Conservation (phyloP, 2,329 filamentous ascomycete species). For the Cercospora sp. region DNA sequence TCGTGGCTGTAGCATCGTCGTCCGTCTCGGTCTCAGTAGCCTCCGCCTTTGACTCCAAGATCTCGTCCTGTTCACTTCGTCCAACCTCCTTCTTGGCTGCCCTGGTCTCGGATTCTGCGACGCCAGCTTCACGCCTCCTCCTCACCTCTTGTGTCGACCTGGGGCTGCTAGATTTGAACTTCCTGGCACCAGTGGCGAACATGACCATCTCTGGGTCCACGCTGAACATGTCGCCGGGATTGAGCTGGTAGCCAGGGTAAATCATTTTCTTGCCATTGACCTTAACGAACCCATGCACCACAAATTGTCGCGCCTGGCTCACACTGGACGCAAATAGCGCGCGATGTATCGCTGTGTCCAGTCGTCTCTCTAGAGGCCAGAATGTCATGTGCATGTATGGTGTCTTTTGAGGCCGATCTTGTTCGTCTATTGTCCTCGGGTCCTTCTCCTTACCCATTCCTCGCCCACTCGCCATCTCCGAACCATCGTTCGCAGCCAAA, state of each 20-base stretch:
- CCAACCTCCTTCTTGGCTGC: conserved; percentile 24
- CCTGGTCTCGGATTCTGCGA: conserved; percentile 26
- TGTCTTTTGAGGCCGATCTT: conserved; percentile 52
- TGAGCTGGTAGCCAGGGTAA: conserved; percentile 88
- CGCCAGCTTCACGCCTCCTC: conserved; percentile 24
- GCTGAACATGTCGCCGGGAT: conserved; percentile 97
- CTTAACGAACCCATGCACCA: conserved; percentile 87
- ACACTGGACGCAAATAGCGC: conserved; percentile 92
- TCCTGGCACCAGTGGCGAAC: conserved; percentile 74
- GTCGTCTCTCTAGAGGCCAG: conserved; percentile 81
- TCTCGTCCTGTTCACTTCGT: conserved; percentile 25
- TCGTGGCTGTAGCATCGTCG: conserved; percentile 12
- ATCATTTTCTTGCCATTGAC: conserved; percentile 98
- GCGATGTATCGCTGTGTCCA: conserved; percentile 93
- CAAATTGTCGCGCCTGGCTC: conserved; percentile 89
- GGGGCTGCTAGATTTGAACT: conserved; percentile 36
- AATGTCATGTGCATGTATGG: conserved; percentile 98
- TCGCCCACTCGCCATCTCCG: conserved; percentile 77
- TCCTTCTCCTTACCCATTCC: conserved; percentile 66
- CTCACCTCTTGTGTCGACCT: conserved; percentile 30
- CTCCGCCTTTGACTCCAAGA: conserved; percentile 28
- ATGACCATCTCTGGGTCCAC: conserved; percentile 87
- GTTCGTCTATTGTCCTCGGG: conserved; percentile 19
- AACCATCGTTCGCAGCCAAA: conserved; percentile 78
- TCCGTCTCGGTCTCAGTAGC: conserved; percentile 14